These are phyloP conservation scores for Penicillium sp. DNA, from an alignment of 2,329 filamentous ascomycete genomes.

Conservation along the genomic window DNA sequence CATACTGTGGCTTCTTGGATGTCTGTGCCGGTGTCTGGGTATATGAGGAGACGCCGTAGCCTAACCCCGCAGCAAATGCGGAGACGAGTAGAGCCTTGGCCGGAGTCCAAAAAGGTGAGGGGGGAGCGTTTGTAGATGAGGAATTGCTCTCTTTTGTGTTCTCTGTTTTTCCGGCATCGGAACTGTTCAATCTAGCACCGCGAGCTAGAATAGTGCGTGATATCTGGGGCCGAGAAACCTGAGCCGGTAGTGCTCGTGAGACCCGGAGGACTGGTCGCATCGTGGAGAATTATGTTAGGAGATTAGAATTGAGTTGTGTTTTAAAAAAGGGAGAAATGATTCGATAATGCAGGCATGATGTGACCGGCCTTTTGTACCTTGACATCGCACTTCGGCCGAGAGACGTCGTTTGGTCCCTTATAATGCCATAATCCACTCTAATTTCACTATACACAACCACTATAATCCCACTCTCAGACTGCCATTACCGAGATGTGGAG, in stretches of 20 bases:
- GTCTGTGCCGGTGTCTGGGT: slow-evolving; percentile 29
- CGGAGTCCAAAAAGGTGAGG: slow-evolving; percentile 45
- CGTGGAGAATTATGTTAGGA: not conserved
- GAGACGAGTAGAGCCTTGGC: slow-evolving; percentile 50
- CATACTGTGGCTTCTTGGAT: slow-evolving; percentile 37
- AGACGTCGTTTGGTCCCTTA: not conserved
- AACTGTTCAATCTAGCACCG: slow-evolving; percentile 23
- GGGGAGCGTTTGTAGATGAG: slow-evolving; percentile 13
- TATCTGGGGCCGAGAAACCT: slow-evolving; percentile 25
- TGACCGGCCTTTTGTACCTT: slow-evolving; percentile 8
- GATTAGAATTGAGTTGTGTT: not conserved
- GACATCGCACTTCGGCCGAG: slow-evolving; percentile 25
- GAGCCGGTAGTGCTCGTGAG: slow-evolving; percentile 30
- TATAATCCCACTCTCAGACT: not conserved
- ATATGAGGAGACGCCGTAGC: slow-evolving; percentile 52
- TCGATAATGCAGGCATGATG: slow-evolving; percentile 10
- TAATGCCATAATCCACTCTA: slow-evolving; percentile 10
- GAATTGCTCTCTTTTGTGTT: slow-evolving; percentile 8
- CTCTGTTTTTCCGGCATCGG: slow-evolving; percentile 3
- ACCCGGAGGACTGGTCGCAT: slow-evolving; percentile 28
- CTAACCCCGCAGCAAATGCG: slow-evolving; percentile 52
- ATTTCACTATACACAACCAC: not conserved
- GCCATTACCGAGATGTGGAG: not conserved
- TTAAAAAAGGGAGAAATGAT: not conserved
- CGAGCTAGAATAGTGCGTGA: slow-evolving; percentile 7